Evolutionary conservation across 108 stramenopile genomes (phyloP), one percentile per base, ranked within the genome.

Genomic region (Skeletonema costatum): DNA sequence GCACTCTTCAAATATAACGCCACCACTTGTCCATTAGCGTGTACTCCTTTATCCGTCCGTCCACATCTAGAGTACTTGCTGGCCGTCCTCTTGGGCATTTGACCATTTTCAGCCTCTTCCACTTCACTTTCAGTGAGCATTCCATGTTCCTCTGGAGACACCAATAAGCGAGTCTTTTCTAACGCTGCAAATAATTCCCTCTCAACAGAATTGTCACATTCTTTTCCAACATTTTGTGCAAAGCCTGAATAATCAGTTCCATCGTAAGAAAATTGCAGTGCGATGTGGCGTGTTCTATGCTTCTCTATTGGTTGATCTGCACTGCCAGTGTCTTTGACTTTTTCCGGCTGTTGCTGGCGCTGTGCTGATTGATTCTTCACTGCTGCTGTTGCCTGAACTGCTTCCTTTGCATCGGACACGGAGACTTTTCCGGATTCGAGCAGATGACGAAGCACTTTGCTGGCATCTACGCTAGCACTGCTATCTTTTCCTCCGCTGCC

Each of bases 51-150:
- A 65, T 94, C 93, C 2, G 93, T 94, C 30, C 93, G 83, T 30
- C 99, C 99, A 74, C 97, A 99, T 21, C 99, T 83, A 2, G 95
- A 96, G 81, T 98, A 99, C 25, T 78, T 68, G 58, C 87, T 86
- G 12, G 82, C 60, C 11, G 68, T 60, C 19, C 80, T 63, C 31
- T 66, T 72, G 17, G 60, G 44, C 11, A 76, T 39, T 17, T 65
- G 48, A 31, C 65, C 56, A 19, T 66, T 16, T 9, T 69, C 29
- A 19, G 17, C 53, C 9, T 79, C 66, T 9, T 31, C 32, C 14
- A 31, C 30, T 71, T 42, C 25, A 50, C 32, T 65, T 35, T 33
- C 25, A n/a, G 36, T 68, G 17, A 48, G 51, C 63, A 65, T 71
- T 9, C 33, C 70, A 64, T 70, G 67, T 29, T 67, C 41, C 10